A percentile compares a stretch with the other conserved stretches of the same genome.
Evolutionary conservation across 352 stramenopile species (phyloP).

Genomic region (Pilasporangium apinafurcum): DNA sequence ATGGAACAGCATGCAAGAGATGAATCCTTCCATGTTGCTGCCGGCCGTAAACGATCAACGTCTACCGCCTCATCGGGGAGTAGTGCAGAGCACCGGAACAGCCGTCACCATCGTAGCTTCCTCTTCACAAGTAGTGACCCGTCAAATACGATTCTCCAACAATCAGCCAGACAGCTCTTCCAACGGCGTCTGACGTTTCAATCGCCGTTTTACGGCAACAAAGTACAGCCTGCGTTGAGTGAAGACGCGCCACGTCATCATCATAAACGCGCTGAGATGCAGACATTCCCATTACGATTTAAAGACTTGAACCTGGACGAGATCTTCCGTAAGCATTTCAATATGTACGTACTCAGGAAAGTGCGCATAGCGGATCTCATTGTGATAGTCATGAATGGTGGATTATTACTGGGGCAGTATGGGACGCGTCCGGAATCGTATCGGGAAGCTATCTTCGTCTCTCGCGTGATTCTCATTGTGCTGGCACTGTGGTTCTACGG

Average conservation of each 20-base stretch:
- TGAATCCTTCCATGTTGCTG: slow-evolving; percentile 2
- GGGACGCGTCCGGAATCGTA: slow-evolving; percentile 18
- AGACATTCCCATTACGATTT: slow-evolving; percentile 51
- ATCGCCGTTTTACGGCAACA: slow-evolving; percentile 21
- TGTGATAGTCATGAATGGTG: slow-evolving; percentile 31
- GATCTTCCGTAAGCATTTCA: slow-evolving; percentile 70
- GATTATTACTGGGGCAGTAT: slow-evolving; percentile 47
- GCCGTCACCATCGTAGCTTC: slow-evolving; percentile 30
- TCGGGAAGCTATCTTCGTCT: slow-evolving; percentile 26
- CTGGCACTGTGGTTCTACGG: slow-evolving; percentile 35
- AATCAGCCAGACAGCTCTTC: slow-evolving; percentile 14
- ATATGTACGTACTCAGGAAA: slow-evolving; percentile 64
- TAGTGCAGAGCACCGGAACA: slow-evolving; percentile 17
- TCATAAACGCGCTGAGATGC: slow-evolving; percentile 32
- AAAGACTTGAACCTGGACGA: slow-evolving; percentile 55
- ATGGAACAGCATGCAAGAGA: slow-evolving; percentile 5
- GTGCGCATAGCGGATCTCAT: slow-evolving; percentile 46
- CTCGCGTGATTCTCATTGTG: slow-evolving; percentile 27
- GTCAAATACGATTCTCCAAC: slow-evolving; percentile 29
- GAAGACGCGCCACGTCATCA: background rate
- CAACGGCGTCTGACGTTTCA: slow-evolving; percentile 12
- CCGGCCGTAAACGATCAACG: slow-evolving; percentile 6
- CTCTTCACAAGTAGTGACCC: slow-evolving; percentile 30
- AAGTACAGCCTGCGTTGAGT: slow-evolving; percentile 17
- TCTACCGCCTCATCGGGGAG: slow-evolving; percentile 23